Percentiles rank a stretch among this genome's conserved stretches.
Conservation (phyloP, 352 stramenopile genomes). For the Phytophthora cactorum region DNA sequence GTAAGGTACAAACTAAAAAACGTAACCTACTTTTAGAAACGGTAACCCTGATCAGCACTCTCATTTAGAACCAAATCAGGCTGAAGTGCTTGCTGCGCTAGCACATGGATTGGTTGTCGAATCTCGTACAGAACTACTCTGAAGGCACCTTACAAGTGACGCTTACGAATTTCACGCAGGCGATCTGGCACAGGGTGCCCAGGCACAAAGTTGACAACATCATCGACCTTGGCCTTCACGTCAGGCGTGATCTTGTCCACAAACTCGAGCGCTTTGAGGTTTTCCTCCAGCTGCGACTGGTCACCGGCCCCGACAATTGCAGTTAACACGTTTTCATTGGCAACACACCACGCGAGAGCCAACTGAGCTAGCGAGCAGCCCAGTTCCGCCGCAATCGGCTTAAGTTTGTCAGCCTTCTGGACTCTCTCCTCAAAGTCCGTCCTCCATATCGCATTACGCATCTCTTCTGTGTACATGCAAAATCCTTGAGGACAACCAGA, state of each 20-base stretch:
- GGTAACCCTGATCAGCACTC: background rate
- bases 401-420: conserved; percentile 8
- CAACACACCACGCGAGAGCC: conserved; percentile 9
- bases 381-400: conserved; percentile 10
- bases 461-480: background rate
- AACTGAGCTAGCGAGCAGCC: conserved; percentile 17
- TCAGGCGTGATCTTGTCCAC: conserved; percentile 13
- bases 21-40: background rate
- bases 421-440: background rate
- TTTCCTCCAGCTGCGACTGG: conserved; percentile 16
- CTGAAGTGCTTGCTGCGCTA: background rate
- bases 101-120: too few species aligned
- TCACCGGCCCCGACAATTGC: conserved; percentile 19
- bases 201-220: conserved; percentile 13
- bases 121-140: too few species aligned
- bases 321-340: conserved; percentile 18
- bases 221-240: conserved; percentile 19
- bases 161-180: conserved; percentile 12
- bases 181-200: conserved; percentile 6
- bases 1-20: too few species aligned
- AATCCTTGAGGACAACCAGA: background rate
- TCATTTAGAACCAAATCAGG: background rate
- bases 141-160: conserved; percentile 2
- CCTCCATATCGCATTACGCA: background rate
- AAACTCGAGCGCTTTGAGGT: conserved; percentile 13